Evolutionary conservation across 2,329 filamentous ascomycete species (phyloP).

Genomic region (Neofusicoccum parvum): DNA sequence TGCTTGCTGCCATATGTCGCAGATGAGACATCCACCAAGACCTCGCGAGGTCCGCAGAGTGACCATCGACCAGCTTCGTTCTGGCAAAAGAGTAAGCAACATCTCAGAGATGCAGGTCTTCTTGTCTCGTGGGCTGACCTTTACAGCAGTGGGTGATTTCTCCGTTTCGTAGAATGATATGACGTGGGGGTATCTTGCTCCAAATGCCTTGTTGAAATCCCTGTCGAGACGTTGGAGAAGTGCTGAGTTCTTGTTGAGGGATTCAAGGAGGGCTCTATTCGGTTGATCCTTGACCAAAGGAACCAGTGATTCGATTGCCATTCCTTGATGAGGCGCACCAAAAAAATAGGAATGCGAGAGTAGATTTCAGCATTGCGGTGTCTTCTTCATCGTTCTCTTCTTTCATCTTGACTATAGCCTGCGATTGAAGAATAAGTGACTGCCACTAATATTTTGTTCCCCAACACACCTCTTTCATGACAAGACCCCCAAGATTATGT

Average conservation of each 20-base stretch:
- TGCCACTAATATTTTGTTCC: too few relatives aligned
- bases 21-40: neutral
- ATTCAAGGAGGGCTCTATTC: neutral
- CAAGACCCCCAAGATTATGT: constrained; percentile 5
- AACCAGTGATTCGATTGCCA: neutral
- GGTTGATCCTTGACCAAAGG: constrained; percentile 3
- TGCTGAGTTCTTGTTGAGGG: neutral
- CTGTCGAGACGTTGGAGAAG: neutral
- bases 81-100: neutral
- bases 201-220: neutral
- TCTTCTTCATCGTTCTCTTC: neutral
- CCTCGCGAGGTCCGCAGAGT: neutral
- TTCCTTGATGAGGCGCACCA: neutral
- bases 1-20: neutral
- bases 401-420: neutral
- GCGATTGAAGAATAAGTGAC: too few relatives aligned
- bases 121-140: neutral
- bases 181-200: neutral
- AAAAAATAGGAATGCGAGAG: constrained; percentile 4
- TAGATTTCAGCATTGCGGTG: neutral
- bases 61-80: neutral
- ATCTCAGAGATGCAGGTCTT: neutral
- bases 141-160: neutral
- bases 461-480: constrained; percentile 7
- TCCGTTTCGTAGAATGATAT: constrained; percentile 4